These are phyloP conservation scores for Erigeron philadelphicus DNA, from an alignment of 140 eudicot genomes.

Conservation along the genomic window DNA sequence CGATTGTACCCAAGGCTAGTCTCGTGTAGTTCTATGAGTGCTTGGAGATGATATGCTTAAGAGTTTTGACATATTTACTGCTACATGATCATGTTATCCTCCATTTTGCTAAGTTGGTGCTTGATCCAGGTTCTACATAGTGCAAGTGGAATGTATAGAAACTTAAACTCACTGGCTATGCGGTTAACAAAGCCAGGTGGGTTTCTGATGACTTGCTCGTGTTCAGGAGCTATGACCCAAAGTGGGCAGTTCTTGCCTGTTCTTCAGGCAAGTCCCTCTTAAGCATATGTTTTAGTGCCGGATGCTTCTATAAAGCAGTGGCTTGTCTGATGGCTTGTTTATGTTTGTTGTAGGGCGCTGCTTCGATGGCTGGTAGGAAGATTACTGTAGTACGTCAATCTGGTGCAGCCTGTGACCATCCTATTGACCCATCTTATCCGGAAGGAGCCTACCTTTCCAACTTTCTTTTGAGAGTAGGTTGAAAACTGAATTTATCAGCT, in stretches of 20 bases:
- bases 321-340: slow-evolving; percentile 9
- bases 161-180: slow-evolving; percentile 87
- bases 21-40: no score
- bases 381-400: slow-evolving; percentile 68
- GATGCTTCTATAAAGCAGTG: background rate
- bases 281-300: background rate
- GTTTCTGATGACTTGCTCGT: slow-evolving; percentile 89
- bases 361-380: slow-evolving; percentile 66
- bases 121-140: slow-evolving; percentile 67
- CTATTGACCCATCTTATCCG: slow-evolving; percentile 83
- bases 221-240: slow-evolving; percentile 99
- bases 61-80: background rate
- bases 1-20: no score
- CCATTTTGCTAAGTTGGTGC: slow-evolving; percentile 9
- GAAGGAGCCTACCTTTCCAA: slow-evolving; percentile 94
- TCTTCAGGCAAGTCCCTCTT: slow-evolving; percentile 62
- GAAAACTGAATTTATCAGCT: slow-evolving; percentile 1
- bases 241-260: slow-evolving; percentile 71
- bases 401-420: slow-evolving; percentile 96
- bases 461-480: slow-evolving; percentile 53
- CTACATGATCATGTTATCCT: background rate
- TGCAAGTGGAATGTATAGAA: slow-evolving; percentile 94
- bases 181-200: slow-evolving; percentile 69
- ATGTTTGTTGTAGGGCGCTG: slow-evolving; percentile 57
- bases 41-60: background rate